Evolutionary conservation across 192 early-diverging fungal species (phyloP).

Genomic region (Rhizophagus sp.): DNA sequence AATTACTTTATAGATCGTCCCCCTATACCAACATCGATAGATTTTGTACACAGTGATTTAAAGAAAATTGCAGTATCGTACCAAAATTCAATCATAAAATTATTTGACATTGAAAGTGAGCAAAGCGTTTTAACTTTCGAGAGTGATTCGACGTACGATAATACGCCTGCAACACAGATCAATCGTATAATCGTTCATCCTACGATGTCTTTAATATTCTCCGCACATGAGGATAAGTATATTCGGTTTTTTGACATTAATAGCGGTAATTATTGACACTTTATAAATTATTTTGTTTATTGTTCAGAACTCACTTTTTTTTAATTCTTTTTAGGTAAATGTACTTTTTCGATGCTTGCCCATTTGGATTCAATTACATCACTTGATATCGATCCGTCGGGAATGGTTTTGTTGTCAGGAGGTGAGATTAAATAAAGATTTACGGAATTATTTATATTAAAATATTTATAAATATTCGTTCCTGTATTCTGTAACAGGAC

Average conservation of each 20-base stretch:
- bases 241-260: slow-evolving; percentile 77
- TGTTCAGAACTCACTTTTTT: neutral
- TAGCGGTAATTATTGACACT: slow-evolving; percentile 49
- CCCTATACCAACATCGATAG: slow-evolving; percentile 64
- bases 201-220: slow-evolving; percentile 67
- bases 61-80: slow-evolving; percentile 66
- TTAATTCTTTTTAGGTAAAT: slow-evolving; percentile 49
- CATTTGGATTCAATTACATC: slow-evolving; percentile 70
- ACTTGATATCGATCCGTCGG: slow-evolving; percentile 64
- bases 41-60: slow-evolving; percentile 62
- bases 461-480: neutral
- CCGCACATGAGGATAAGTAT: slow-evolving; percentile 75
- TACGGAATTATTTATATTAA: neutral
- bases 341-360: slow-evolving; percentile 61
- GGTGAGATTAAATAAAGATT: slow-evolving; percentile 40
- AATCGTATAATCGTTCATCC: slow-evolving; percentile 76
- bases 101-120: slow-evolving; percentile 80
- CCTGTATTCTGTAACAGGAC: slow-evolving; percentile 47
- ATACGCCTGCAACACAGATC: slow-evolving; percentile 68
- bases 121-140: slow-evolving; percentile 53
- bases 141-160: slow-evolving; percentile 65
- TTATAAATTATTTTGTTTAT: neutral
- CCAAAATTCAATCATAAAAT: slow-evolving; percentile 61
- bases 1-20: slow-evolving; percentile 16
- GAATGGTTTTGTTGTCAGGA: slow-evolving; percentile 63